phyloP scores from a whole-genome alignment of 2,329 filamentous ascomycete genomes.

The Arthrobotrys musiformis region DNA sequence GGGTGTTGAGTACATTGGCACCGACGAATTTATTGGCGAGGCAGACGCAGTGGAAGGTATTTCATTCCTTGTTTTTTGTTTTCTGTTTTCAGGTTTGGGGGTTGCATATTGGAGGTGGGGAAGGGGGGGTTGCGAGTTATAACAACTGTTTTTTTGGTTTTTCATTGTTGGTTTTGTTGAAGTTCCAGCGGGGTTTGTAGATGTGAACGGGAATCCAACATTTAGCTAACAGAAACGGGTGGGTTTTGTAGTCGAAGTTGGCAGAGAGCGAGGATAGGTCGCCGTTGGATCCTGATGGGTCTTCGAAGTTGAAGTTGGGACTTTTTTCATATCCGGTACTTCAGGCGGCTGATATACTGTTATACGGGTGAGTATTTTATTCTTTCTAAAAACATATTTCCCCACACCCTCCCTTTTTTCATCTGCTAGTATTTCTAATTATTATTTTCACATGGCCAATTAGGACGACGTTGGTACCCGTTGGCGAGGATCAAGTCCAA shows the following conservation, averaged over 20 bases:
- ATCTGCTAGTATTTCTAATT: background rate
- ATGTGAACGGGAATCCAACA: background rate
- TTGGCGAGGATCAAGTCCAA: conserved; percentile 94
- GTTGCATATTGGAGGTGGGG: background rate
- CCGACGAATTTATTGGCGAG: conserved; percentile 92
- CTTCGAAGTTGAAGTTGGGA: conserved; percentile 79
- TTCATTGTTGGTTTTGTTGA: background rate
- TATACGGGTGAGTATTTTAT: conserved; percentile 73
- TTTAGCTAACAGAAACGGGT: background rate
- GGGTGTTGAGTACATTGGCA: conserved; percentile 91
- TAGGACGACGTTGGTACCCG: conserved; percentile 92
- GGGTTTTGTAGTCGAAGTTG: conserved; percentile 74
- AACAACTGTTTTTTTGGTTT: too few relatives aligned
- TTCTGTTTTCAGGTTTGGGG: background rate
- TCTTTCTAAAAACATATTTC: background rate
- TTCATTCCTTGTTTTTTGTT: conserved; percentile 25
- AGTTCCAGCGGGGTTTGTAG: conserved; percentile 25
- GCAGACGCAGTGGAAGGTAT: conserved; percentile 99
- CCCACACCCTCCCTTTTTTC: background rate
- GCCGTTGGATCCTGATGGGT: conserved; percentile 70
- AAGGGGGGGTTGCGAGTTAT: conserved; percentile 8
- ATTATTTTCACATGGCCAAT: conserved; percentile 18
- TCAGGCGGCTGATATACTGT: conserved; percentile 90
- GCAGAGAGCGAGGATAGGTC: conserved; percentile 71
- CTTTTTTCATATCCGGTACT: conserved; percentile 96